These are phyloP conservation scores for Moesziomyces parantarcticus DNA, from an alignment of 1,284 basidiomycete species.

Conservation along the genomic window DNA sequence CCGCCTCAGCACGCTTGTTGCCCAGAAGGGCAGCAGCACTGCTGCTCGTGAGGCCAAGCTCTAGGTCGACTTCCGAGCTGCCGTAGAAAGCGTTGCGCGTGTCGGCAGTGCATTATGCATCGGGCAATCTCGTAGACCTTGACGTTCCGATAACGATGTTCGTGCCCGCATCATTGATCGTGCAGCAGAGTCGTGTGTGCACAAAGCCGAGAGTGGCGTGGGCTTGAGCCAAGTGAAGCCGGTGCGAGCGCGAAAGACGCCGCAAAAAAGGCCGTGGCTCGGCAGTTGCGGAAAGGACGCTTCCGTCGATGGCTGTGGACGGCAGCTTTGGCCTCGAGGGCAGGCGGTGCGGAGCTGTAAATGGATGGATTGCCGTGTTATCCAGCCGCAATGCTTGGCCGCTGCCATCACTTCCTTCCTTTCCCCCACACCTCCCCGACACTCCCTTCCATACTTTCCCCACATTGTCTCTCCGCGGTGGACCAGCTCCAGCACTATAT, in stretches of 20 bases:
- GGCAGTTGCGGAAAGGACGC: neutral
- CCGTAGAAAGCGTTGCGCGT: no score
- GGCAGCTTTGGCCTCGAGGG: no score
- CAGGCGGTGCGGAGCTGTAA: neutral
- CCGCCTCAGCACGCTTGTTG: slow-evolving; percentile 34
- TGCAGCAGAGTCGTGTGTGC: neutral
- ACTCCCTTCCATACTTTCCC: neutral
- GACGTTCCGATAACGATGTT: neutral
- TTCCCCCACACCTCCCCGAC: no score
- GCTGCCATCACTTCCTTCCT: neutral
- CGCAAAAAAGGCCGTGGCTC: neutral
- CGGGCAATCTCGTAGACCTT: no score
- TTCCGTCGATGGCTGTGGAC: neutral
- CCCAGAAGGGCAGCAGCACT: slow-evolving; percentile 33
- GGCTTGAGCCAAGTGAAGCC: neutral
- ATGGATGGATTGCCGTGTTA: neutral
- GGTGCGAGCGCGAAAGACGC: neutral
- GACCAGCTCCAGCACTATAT: neutral
- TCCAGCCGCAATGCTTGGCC: neutral
- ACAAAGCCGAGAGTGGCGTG: no score
- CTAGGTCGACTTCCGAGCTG: slow-evolving; percentile 4
- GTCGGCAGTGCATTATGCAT: no score
- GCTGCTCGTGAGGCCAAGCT: slow-evolving; percentile 36
- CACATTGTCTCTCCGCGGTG: no score
- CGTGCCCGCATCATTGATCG: neutral